Conservation (phyloP, 306 rosid species). For the Vicia faba region DNA sequence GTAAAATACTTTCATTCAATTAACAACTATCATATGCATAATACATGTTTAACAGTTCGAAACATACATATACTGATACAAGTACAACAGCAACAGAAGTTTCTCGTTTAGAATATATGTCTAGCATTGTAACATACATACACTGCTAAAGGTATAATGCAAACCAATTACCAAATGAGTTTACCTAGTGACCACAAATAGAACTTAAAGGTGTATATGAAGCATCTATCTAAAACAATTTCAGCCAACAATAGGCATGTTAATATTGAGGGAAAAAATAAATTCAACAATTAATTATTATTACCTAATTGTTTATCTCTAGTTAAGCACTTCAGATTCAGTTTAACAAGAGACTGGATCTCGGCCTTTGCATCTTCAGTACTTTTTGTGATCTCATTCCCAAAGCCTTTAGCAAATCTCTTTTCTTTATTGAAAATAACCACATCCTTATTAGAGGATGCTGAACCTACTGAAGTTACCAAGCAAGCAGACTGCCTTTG, state of each 20-base stretch:
- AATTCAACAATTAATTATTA: conserved; percentile 1
- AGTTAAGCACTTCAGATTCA: conserved; percentile 64
- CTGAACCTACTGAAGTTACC: conserved; percentile 36
- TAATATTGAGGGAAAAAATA: background rate
- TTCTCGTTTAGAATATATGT: conserved; percentile 1
- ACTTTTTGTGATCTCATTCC: conserved; percentile 33
- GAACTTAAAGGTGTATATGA: background rate
- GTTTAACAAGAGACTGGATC: conserved; percentile 77
- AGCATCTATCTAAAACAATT: conserved; percentile 11
- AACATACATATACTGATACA: conserved; percentile 3
- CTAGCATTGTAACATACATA: too few species aligned
- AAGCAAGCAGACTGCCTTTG: conserved; percentile 37
- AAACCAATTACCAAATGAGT: background rate
- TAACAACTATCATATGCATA: conserved; percentile 18
- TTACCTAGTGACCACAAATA: background rate
- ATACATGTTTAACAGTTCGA: conserved; percentile 8
- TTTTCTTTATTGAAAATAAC: conserved; percentile 27
- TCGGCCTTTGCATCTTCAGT: conserved; percentile 56
- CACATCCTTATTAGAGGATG: conserved; percentile 34
- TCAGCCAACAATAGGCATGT: conserved; percentile 2
- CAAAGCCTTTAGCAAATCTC: conserved; percentile 25
- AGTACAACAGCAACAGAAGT: background rate
- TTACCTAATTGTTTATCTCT: conserved; percentile 62
- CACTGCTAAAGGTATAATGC: too few species aligned
- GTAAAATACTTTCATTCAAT: conserved; percentile 26